Conservation (phyloP, 768 basidiomycete genomes). For the Coprinopsis strossmayeri region DNA sequence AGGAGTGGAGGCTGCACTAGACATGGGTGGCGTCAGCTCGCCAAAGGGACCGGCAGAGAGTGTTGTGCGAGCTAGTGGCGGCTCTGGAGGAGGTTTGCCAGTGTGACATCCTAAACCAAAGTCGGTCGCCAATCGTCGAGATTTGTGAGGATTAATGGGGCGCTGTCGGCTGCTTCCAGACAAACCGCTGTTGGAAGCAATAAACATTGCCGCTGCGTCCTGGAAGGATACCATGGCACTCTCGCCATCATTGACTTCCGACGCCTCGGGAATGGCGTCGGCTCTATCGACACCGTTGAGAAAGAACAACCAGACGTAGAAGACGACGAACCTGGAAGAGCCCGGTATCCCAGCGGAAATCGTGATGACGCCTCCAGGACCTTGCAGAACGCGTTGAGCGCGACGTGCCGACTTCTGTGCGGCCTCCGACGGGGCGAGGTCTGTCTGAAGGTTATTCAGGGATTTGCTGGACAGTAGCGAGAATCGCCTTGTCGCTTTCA, state of each 20-base stretch:
- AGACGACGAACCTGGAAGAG: not conserved
- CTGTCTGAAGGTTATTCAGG: conserved; percentile 1
- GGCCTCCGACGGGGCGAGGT: not conserved
- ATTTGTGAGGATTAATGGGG: not conserved
- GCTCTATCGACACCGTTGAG: not conserved
- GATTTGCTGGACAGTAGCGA: conserved; percentile 8
- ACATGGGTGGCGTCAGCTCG: conserved; percentile 1
- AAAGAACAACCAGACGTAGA: not conserved
- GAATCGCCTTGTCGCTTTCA: conserved; percentile 1
- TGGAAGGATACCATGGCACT: not conserved
- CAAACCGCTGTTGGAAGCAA: not conserved
- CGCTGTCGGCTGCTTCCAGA: not conserved
- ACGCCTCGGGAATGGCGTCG: not conserved
- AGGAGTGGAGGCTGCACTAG: conserved; percentile 20
- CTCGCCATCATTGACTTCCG: not conserved
- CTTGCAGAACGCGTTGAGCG: conserved; percentile 1
- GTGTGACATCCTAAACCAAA: not conserved
- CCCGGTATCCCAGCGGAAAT: not conserved
- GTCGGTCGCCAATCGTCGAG: conserved; percentile 1
- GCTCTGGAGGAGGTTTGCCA: not conserved
- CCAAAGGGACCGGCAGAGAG: not conserved
- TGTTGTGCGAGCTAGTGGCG: not conserved
- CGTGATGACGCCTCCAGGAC: not conserved
- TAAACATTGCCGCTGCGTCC: not conserved
- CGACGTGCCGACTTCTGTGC: conserved; percentile 6